These are phyloP conservation scores for Pseudogymnoascus sp. DNA, from an alignment of 2,329 filamentous ascomycete genomes.

Conservation along the genomic window DNA sequence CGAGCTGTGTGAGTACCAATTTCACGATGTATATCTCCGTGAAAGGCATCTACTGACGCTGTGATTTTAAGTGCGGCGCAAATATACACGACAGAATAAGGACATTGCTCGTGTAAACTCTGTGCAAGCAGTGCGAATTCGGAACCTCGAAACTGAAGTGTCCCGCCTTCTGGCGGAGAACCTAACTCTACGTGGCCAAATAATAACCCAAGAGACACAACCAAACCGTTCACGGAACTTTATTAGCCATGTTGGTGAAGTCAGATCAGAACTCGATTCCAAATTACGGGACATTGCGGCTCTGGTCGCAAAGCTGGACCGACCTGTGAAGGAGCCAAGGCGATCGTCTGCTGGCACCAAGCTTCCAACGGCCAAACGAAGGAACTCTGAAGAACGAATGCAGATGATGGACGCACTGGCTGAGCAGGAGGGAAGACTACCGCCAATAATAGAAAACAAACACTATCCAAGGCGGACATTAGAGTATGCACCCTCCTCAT, in stretches of 20 bases:
- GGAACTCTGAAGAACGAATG: conserved; percentile 46
- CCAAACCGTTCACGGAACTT: conserved; percentile 52
- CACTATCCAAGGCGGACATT: conserved; percentile 60
- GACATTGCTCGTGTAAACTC: conserved; percentile 77
- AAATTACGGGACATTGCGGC: conserved; percentile 65
- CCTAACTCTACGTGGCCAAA: conserved; percentile 61
- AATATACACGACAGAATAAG: conserved; percentile 75
- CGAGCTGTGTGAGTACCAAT: conserved; percentile 59
- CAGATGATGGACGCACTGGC: conserved; percentile 32
- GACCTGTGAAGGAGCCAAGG: conserved; percentile 17
- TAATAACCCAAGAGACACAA: conserved; percentile 59
- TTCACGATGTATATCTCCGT: neutral
- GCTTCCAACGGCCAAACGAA: conserved; percentile 36
- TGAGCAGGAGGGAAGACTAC: conserved; percentile 40
- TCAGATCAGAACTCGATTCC: conserved; percentile 63
- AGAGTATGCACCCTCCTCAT: conserved; percentile 43
- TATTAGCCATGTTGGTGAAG: conserved; percentile 58
- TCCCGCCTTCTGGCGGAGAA: conserved; percentile 73
- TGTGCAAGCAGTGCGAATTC: conserved; percentile 67
- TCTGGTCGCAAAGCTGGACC: conserved; percentile 47
- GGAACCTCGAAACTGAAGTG: conserved; percentile 67
- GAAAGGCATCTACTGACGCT: conserved; percentile 14
- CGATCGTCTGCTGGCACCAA: conserved; percentile 20
- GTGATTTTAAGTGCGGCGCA: conserved; percentile 57
- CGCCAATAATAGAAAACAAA: conserved; percentile 65